Evolutionary conservation across 441 rosid species (phyloP).

Genomic region (Gossypium lobatum): DNA sequence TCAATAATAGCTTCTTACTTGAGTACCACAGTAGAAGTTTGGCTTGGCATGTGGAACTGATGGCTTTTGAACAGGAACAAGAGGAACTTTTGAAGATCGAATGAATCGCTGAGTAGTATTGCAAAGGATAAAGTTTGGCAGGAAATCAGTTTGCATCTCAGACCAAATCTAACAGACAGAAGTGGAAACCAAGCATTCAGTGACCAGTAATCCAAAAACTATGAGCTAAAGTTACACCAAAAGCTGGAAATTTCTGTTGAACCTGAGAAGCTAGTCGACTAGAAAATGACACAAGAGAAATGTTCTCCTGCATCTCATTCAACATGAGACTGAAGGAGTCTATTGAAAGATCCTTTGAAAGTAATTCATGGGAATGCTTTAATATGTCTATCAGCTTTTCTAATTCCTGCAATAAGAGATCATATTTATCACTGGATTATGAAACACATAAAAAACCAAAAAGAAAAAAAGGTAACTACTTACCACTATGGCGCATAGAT

Average conservation of each 20-base stretch:
- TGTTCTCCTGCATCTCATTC: conserved; percentile 97
- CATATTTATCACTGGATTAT: conserved; percentile 9
- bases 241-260: conserved; percentile 16
- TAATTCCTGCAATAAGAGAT: conserved; percentile 65
- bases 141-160: conserved; percentile 97
- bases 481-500: conserved; percentile 93
- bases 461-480: conserved; percentile 16
- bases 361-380: conserved; percentile 75
- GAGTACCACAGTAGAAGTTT: conserved; percentile 92
- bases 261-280: conserved; percentile 99
- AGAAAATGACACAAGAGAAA: conserved; percentile 92
- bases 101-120: conserved; percentile 96
- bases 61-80: conserved; percentile 83
- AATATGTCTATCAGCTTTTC: conserved; percentile 77
- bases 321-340: conserved; percentile 84
- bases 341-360: conserved; percentile 74
- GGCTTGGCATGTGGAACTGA: conserved; percentile 91
- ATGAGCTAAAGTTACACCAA: conserved; percentile 5
- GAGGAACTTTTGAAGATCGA: conserved; percentile 72
- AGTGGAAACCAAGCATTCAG: conserved; percentile 3
- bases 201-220: conserved; percentile 3
- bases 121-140: conserved; percentile 96
- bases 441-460: conserved; percentile 14
- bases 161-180: conserved; percentile 77
- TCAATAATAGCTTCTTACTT: conserved; percentile 43